Evolutionary conservation across 306 rosid species (phyloP).

Genomic region (Casuarina cunninghamiana): DNA sequence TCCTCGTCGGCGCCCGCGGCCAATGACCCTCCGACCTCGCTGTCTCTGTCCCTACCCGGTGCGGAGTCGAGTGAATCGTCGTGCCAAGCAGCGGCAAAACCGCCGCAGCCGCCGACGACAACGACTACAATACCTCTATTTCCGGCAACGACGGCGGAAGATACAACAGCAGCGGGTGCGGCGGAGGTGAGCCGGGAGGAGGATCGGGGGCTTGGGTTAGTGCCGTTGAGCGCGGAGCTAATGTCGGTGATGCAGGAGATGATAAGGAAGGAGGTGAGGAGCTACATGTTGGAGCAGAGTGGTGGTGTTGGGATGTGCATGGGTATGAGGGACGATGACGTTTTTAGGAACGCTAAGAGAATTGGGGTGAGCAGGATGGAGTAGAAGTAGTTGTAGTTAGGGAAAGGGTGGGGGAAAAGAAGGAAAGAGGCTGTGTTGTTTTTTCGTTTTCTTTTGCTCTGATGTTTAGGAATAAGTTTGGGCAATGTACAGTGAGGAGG

Average conservation of each 20-base stretch:
- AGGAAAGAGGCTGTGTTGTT: neutral
- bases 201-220: constrained; percentile 28
- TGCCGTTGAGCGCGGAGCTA: constrained; percentile 56
- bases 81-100: neutral
- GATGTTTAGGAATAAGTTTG: constrained; percentile 60
- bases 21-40: constrained; percentile 76
- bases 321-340: constrained; percentile 43
- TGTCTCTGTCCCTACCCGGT: constrained; percentile 79
- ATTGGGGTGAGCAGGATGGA: constrained; percentile 69
- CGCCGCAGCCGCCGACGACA: neutral
- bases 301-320: constrained; percentile 29
- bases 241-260: constrained; percentile 90
- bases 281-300: constrained; percentile 69
- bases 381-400: constrained; percentile 27
- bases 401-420: neutral
- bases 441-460: neutral
- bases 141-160: constrained; percentile 30
- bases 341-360: constrained; percentile 61
- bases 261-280: constrained; percentile 87
- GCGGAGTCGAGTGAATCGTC: constrained; percentile 45
- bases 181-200: neutral
- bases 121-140: constrained; percentile 28
- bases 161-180: neutral
- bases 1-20: constrained; percentile 60
- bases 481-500: constrained; percentile 61